phyloP scores from a whole-genome alignment of 139 green algal species.

The Chlorella ohadii region DNA sequence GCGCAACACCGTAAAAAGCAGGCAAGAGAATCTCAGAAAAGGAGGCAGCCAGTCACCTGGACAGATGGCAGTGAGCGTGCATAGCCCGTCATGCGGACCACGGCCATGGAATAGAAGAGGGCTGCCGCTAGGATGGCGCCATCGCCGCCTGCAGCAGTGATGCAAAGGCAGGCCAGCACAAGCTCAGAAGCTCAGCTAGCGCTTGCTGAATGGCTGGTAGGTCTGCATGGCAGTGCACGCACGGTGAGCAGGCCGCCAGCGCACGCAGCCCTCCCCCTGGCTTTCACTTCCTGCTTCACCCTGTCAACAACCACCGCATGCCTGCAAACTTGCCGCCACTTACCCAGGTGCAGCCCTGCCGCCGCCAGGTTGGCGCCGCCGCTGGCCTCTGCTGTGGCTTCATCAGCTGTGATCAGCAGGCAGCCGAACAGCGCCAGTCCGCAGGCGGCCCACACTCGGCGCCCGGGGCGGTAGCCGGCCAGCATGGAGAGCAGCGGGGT shows the following conservation, averaged over 20 bases:
- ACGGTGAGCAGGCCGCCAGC: too few species aligned
- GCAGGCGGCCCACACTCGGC: slow-evolving; percentile 34
- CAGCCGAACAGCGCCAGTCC: slow-evolving; percentile 39
- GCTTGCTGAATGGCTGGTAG: too few species aligned
- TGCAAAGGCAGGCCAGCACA: too few species aligned
- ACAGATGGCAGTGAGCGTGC: slow-evolving; percentile 9
- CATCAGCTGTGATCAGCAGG: slow-evolving; percentile 41
- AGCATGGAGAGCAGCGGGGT: slow-evolving; percentile 39
- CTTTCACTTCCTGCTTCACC: too few species aligned
- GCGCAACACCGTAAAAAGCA: too few species aligned
- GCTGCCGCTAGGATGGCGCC: slow-evolving; percentile 28
- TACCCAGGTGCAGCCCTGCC: background rate
- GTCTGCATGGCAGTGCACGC: too few species aligned
- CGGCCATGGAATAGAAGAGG: slow-evolving; percentile 45
- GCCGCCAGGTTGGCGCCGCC: background rate
- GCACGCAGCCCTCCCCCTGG: too few species aligned
- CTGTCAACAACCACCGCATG: too few species aligned
- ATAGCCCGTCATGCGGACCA: slow-evolving; percentile 44
- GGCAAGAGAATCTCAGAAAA: too few species aligned
- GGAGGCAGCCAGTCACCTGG: background rate
- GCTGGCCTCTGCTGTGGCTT: background rate
- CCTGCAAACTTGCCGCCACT: background rate
- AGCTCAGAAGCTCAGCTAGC: too few species aligned
- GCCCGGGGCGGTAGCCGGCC: background rate
- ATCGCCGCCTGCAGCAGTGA: slow-evolving; percentile 19